phyloP scores from a whole-genome alignment of 495 filamentous ascomycete genomes.

The Neurospora sp. region DNA sequence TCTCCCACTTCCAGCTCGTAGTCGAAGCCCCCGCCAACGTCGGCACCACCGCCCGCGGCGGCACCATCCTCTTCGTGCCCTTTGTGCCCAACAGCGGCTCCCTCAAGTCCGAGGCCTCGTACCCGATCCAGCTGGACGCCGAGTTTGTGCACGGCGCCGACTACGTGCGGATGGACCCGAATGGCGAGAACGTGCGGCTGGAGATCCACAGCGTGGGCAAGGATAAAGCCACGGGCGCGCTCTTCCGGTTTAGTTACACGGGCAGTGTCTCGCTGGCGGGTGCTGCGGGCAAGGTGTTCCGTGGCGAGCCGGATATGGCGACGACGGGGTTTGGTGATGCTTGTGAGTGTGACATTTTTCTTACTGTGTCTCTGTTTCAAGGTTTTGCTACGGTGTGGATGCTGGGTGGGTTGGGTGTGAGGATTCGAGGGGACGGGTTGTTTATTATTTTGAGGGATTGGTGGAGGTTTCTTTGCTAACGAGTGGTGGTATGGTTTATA shows the following conservation, averaged over 20 bases:
- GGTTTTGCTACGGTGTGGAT: neutral
- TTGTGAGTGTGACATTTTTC: constrained; percentile 32
- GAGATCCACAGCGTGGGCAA: constrained; percentile 40
- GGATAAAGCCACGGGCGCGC: constrained; percentile 22
- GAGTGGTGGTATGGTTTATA: constrained; percentile 6
- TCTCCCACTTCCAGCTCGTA: constrained; percentile 18
- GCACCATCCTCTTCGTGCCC: constrained; percentile 19
- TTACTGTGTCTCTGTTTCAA: neutral
- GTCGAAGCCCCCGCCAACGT: constrained; percentile 18
- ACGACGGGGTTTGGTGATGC: constrained; percentile 46
- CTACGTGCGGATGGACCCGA: constrained; percentile 41
- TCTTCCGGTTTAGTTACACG: constrained; percentile 41
- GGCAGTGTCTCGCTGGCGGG: constrained; percentile 34
- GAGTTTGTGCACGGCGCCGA: constrained; percentile 42
- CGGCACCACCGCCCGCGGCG: constrained; percentile 14
- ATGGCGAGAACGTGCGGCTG: constrained; percentile 38
- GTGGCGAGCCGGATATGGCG: constrained; percentile 33
- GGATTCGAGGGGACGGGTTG: neutral
- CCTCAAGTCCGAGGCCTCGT: constrained; percentile 20
- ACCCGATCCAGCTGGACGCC: constrained; percentile 35
- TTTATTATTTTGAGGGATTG: neutral
- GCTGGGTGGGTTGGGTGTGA: neutral
- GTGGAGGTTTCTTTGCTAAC: neutral
- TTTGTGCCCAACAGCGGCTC: constrained; percentile 19
- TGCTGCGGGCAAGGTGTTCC: constrained; percentile 31